Evolutionary conservation across 202 grass and related monocot species (phyloP).

Genomic region (Brachypodium distachyon): DNA sequence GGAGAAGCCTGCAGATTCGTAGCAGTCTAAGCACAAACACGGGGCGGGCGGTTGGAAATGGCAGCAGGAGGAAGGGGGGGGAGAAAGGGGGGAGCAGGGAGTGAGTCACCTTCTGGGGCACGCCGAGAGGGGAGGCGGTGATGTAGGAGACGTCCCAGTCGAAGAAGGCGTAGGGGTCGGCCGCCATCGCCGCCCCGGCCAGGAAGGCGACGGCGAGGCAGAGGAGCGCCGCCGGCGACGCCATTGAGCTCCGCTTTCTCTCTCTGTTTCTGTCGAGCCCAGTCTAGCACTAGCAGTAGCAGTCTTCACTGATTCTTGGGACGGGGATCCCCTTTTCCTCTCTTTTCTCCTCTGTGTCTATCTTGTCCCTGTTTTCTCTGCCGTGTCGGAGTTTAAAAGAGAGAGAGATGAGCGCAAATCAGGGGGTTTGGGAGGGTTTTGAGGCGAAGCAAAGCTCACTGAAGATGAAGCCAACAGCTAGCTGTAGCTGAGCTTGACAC

Average conservation of each 20-base stretch:
- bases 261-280: neutral
- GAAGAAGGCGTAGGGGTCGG: conserved; percentile 69
- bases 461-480: neutral
- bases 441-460: neutral
- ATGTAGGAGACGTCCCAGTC: conserved; percentile 96
- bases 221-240: conserved; percentile 12
- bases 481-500: neutral
- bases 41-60: neutral
- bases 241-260: neutral
- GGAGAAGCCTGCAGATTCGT: neutral
- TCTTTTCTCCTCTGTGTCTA: neutral
- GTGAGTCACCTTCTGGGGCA: conserved; percentile 46
- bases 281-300: neutral
- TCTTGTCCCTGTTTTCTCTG: too few relatives aligned
- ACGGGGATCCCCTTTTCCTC: neutral
- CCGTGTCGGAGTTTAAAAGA: neutral
- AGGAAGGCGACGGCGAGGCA: neutral
- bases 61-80: too few relatives aligned
- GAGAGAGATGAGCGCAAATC: neutral
- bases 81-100: neutral
- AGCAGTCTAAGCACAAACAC: neutral
- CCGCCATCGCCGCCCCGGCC: neutral
- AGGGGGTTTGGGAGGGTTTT: neutral
- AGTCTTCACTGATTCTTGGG: neutral
- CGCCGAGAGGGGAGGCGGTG: conserved; percentile 77